These are phyloP conservation scores for Dicorynia guianensis DNA, from an alignment of 306 rosid species.

Conservation along the genomic window DNA sequence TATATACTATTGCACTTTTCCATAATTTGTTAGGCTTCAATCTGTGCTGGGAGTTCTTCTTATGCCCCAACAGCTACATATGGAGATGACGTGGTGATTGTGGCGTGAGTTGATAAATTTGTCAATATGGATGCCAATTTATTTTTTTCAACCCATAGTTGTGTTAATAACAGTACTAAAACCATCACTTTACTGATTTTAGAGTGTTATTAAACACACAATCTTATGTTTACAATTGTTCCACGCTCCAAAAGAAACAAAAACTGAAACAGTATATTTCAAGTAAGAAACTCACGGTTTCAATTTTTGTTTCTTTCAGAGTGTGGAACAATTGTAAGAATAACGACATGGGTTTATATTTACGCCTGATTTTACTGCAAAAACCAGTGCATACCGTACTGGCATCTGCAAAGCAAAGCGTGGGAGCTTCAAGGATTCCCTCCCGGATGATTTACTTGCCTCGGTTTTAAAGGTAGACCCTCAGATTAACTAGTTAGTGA, in stretches of 20 bases:
- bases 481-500: slow-evolving; percentile 3
- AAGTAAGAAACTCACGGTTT: no score
- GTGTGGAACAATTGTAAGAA: no score
- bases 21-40: slow-evolving; percentile 59
- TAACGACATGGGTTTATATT: no score
- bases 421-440: slow-evolving; percentile 91
- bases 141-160: neutral
- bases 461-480: slow-evolving; percentile 79
- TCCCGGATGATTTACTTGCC: slow-evolving; percentile 86
- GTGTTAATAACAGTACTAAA: slow-evolving; percentile 1
- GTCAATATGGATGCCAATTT: slow-evolving; percentile 14
- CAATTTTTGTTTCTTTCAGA: no score
- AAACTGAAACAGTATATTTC: no score
- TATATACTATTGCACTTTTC: neutral
- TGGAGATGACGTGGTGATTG: slow-evolving; percentile 89
- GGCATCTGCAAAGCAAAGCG: slow-evolving; percentile 88
- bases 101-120: slow-evolving; percentile 64
- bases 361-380: slow-evolving; percentile 28
- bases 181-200: neutral
- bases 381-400: slow-evolving; percentile 76
- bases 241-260: no score
- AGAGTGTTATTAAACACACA: no score
- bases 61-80: slow-evolving; percentile 51
- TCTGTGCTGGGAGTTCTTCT: slow-evolving; percentile 58
- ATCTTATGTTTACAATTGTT: no score